phyloP scores from a whole-genome alignment of 306 rosid species.

The Lablab purpureus region DNA sequence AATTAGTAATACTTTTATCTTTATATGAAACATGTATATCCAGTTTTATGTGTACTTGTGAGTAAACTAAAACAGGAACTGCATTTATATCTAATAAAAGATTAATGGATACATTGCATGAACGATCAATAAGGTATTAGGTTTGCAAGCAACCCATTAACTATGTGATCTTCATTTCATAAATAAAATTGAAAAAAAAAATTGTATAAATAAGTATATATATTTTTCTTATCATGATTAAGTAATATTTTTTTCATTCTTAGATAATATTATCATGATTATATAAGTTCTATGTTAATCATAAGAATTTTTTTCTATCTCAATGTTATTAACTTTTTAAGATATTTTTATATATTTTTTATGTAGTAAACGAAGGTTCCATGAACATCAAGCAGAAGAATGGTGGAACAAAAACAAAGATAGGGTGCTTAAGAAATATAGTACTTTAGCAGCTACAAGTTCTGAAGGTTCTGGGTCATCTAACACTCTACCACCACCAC shows the following conservation, averaged over 20 bases:
- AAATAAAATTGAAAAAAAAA: background rate
- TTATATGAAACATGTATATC: background rate
- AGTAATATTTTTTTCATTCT: background rate
- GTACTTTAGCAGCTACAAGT: slow-evolving; percentile 44
- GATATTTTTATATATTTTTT: background rate
- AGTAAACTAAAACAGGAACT: background rate
- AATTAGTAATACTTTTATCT: background rate
- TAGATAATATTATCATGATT: background rate
- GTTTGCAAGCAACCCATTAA: slow-evolving; percentile 13
- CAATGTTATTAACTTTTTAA: slow-evolving; percentile 2
- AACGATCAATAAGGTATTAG: background rate
- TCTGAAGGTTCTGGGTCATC: slow-evolving; percentile 36
- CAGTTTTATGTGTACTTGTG: background rate
- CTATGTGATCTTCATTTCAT: background rate
- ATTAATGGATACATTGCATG: background rate
- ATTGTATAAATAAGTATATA: background rate
- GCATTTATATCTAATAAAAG: background rate
- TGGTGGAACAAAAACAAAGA: slow-evolving; percentile 95
- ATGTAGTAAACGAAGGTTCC: slow-evolving; percentile 73
- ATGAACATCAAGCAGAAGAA: slow-evolving; percentile 78
- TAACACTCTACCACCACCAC: slow-evolving; percentile 40
- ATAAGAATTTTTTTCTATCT: background rate
- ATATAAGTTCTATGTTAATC: background rate
- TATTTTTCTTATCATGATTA: background rate
- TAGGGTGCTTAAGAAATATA: slow-evolving; percentile 64